Conservation (phyloP, 2,329 filamentous ascomycete genomes). For the Zymoseptoria pseudotritici region DNA sequence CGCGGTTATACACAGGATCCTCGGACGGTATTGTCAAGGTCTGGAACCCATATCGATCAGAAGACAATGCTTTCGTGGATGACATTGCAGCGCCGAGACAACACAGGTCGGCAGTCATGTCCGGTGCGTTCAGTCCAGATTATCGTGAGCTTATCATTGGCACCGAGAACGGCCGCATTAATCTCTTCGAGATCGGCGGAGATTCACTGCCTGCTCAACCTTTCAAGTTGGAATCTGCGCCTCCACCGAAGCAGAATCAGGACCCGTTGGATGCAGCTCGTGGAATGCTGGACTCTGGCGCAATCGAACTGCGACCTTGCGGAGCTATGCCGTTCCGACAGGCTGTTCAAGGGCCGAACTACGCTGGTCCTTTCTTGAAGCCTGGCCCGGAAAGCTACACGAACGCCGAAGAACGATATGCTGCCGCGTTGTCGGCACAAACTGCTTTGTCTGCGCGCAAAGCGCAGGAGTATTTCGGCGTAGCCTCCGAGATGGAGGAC, state of each 20-base stretch:
- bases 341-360: slow-evolving; percentile 39
- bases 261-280: slow-evolving; percentile 14
- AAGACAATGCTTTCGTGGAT: slow-evolving; percentile 45
- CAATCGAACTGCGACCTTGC: slow-evolving; percentile 33
- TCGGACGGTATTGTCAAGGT: slow-evolving; percentile 54
- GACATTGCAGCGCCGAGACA: slow-evolving; percentile 40
- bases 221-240: slow-evolving; percentile 20
- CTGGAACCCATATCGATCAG: slow-evolving; percentile 50
- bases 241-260: neutral
- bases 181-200: slow-evolving; percentile 41
- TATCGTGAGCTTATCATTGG: slow-evolving; percentile 50
- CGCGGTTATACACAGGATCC: slow-evolving; percentile 51
- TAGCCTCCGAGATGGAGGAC: neutral
- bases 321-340: slow-evolving; percentile 39
- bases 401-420: slow-evolving; percentile 23
- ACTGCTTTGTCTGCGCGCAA: neutral
- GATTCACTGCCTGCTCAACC: slow-evolving; percentile 2
- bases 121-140: slow-evolving; percentile 50
- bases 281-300: slow-evolving; percentile 26
- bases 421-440: slow-evolving; percentile 15
- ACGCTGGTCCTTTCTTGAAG: slow-evolving; percentile 32
- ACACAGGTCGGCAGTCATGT: slow-evolving; percentile 47
- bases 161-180: slow-evolving; percentile 49
- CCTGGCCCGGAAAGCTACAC: slow-evolving; percentile 16
- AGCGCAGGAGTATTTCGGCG: neutral